phyloP scores from a whole-genome alignment of 208 protist species.

The Leishmania martiniquensis region DNA sequence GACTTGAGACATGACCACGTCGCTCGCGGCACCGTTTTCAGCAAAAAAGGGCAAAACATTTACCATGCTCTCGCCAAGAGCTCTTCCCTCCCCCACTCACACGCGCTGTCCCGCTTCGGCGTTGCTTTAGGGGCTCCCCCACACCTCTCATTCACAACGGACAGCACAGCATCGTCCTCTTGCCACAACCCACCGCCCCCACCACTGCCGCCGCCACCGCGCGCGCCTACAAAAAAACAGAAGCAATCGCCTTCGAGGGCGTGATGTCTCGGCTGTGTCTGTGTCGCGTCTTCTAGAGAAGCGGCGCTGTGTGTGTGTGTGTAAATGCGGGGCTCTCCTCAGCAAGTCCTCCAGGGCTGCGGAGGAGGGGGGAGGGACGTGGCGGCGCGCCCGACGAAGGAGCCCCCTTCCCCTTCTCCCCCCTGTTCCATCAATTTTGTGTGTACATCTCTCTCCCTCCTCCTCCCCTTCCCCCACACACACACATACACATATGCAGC shows the following conservation, averaged over 20 bases:
- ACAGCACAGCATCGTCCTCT: background rate
- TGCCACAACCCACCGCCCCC: background rate
- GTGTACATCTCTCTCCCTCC: background rate
- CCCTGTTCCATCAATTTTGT: background rate
- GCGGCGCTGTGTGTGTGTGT: background rate
- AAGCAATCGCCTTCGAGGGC: background rate
- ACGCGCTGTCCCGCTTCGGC: background rate
- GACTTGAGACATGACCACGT: background rate
- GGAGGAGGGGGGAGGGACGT: background rate
- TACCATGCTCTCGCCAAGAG: background rate
- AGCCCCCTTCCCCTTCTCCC: background rate
- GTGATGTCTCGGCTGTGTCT: background rate
- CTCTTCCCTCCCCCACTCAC: background rate
- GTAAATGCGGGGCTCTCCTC: background rate
- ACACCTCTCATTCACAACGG: background rate
- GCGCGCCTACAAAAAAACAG: background rate
- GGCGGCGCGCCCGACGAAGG: background rate
- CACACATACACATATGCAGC: background rate
- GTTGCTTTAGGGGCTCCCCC: background rate
- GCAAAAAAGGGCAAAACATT: background rate
- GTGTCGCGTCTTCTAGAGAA: background rate
- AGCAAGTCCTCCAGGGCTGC: background rate
- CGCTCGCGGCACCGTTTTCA: background rate
- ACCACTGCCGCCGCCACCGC: too few relatives aligned
- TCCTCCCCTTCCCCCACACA: background rate